These are phyloP conservation scores for Lentinus polychrous DNA, from an alignment of 1,284 basidiomycete genomes.

Conservation along the genomic window DNA sequence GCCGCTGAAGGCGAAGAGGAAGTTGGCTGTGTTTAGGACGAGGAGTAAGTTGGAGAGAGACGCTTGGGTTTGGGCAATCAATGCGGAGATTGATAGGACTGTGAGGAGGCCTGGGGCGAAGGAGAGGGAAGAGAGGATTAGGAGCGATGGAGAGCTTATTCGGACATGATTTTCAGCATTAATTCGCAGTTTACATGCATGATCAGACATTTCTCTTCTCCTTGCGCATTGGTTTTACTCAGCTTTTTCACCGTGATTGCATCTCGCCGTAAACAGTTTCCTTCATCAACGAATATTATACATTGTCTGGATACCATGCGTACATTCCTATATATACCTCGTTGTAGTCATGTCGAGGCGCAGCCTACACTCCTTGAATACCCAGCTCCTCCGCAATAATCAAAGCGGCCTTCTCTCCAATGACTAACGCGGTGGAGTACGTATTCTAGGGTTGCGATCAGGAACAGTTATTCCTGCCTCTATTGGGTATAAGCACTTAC, in stretches of 20 bases:
- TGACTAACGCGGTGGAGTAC: conserved; percentile 59
- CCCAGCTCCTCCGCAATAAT: conserved; percentile 56
- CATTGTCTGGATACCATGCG: no score
- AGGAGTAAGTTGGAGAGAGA: conserved; percentile 79
- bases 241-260: no score
- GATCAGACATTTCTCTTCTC: neutral
- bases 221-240: neutral
- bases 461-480: neutral
- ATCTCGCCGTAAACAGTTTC: no score
- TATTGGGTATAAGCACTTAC: conserved; percentile 8
- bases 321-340: no score
- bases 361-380: conserved; percentile 12
- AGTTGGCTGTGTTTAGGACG: conserved; percentile 62
- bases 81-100: conserved; percentile 76
- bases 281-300: no score
- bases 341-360: no score
- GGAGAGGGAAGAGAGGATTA: conserved; percentile 51
- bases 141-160: conserved; percentile 48
- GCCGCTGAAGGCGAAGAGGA: conserved; percentile 53
- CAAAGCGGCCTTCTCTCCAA: conserved; percentile 60
- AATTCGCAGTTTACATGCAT: neutral
- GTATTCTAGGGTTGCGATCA: conserved; percentile 57
- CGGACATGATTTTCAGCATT: conserved; percentile 14
- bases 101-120: conserved; percentile 38
- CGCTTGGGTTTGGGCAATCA: conserved; percentile 83